Base-by-base conservation (phyloP, 1,284 basidiomycete species). In the Malassezia dermatis region DNA sequence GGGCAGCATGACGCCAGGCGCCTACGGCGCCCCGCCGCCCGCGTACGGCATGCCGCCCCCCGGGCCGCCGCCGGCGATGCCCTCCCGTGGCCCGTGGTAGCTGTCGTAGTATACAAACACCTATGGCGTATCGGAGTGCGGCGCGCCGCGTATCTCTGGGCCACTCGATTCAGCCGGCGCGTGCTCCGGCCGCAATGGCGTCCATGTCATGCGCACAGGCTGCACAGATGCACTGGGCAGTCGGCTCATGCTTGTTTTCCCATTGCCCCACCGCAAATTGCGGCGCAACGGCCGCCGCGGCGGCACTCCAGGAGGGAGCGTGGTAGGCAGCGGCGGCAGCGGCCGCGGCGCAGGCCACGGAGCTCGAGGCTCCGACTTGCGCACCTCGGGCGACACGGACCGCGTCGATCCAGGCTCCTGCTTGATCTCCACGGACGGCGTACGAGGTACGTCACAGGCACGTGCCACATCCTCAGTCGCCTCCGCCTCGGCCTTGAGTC, bases 191-290 rank as follows among this genome's bases (percentile, higher is more conserved):
- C 12, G 17, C 34, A 37, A 11, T 13, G 46, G 34, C 3, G 46
- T 17, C 46, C 46, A 48, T 2, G 34, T 8, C 23, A 23, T 32
- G 24, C 46, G 46, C 46, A 48, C 15, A 10, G 46, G 46, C 26
- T 17, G 21, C 19, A 47, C 15, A 11, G 19, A 15, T 17, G 28
- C 19, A 39, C 37, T 48, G 27, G 49, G 31, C 40, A 61, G 62
- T 0, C 69, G 62, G 41, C 67, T 69, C 12, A 51, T 35, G 17
- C 68, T 69, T 6, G 63, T 59, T 47, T 72, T 72, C 23, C 70
- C 70, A 43, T 58, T 69, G 24, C 70, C 70, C 70, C 70, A 72
- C 4, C 70, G 60, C 26, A 72, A 41, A 41, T 72, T 72, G 59
- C 63, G 70, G 23, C 70, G 65, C 51, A 66, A 66, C 5, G 69